Conservation (phyloP, 768 basidiomycete genomes). For the Fistulinella prunicolor region DNA sequence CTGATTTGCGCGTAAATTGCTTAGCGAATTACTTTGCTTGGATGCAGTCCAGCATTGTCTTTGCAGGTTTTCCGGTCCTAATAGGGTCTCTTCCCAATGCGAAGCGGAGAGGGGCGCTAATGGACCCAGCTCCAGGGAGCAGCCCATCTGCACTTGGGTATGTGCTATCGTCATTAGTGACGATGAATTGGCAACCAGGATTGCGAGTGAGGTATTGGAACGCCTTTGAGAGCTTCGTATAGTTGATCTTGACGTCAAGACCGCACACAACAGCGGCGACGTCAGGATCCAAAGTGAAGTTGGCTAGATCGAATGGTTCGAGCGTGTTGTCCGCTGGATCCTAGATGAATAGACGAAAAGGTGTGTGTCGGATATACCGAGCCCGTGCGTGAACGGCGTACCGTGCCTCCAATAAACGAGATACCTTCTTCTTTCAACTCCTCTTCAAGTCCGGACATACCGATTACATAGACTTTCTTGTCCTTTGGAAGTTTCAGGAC, state of each 20-base stretch:
- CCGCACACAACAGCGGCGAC: conserved; percentile 96
- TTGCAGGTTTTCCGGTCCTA: conserved; percentile 87
- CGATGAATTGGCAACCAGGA: conserved; percentile 77
- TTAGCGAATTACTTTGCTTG: conserved; percentile 55
- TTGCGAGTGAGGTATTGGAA: conserved; percentile 86
- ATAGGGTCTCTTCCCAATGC: conserved; percentile 70
- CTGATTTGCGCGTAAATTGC: not conserved
- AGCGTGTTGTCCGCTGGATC: conserved; percentile 83
- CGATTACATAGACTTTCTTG: conserved; percentile 95
- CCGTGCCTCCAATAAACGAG: conserved; percentile 78
- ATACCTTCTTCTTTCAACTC: conserved; percentile 90
- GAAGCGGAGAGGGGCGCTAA: conserved; percentile 78
- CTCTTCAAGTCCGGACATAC: conserved; percentile 88
- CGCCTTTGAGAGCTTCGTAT: conserved; percentile 92
- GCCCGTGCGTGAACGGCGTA: conserved; percentile 38
- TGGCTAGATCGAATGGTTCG: conserved; percentile 59
- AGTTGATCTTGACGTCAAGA: conserved; percentile 82
- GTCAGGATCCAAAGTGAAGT: conserved; percentile 71
- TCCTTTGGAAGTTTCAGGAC: conserved; percentile 85
- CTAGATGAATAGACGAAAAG: conserved; percentile 38
- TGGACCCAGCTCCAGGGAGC: conserved; percentile 81
- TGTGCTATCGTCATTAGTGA: conserved; percentile 91
- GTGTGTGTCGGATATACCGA: not conserved
- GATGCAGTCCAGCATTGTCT: conserved; percentile 91
- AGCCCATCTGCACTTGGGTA: conserved; percentile 72